Conservation (phyloP, 2,329 filamentous ascomycete species). For the Colletotrichum limetticola region DNA sequence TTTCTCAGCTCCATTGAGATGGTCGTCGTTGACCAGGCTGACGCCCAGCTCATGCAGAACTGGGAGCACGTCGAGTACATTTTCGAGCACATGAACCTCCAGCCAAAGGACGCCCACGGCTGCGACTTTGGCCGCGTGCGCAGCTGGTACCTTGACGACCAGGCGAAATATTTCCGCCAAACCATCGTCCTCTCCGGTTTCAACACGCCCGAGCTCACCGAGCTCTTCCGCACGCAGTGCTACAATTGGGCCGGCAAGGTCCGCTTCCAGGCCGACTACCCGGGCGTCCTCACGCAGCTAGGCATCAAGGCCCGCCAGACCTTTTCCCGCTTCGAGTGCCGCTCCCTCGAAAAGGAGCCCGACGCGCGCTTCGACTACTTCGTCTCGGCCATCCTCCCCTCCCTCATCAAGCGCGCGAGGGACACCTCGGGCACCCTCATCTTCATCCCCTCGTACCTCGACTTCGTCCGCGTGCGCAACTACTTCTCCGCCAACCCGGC, state of each 20-base stretch:
- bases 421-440: constrained; percentile 78
- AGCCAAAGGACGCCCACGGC: constrained; percentile 89
- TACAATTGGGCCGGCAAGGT: constrained; percentile 84
- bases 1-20: constrained; percentile 95
- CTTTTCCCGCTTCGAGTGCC: constrained; percentile 85
- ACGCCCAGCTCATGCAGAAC: constrained; percentile 96
- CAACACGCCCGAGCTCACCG: constrained; percentile 88
- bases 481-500: constrained; percentile 80
- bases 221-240: constrained; percentile 79
- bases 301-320: constrained; percentile 82
- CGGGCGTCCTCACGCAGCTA: constrained; percentile 78
- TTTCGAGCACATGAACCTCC: constrained; percentile 89
- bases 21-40: constrained; percentile 89
- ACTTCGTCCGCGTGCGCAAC: constrained; percentile 94
- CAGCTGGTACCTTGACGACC: constrained; percentile 91
- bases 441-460: constrained; percentile 93
- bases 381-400: constrained; percentile 81
- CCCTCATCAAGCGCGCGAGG: constrained; percentile 75
- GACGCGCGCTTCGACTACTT: constrained; percentile 94
- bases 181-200: constrained; percentile 85
- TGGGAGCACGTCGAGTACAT: constrained; percentile 97
- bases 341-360: constrained; percentile 78
- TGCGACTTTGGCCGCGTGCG: constrained; percentile 94
- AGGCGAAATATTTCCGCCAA: constrained; percentile 84
- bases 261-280: constrained; percentile 76